Evolutionary conservation across 1,284 basidiomycete species (phyloP).

Genomic region (Cerioporus squamosus): DNA sequence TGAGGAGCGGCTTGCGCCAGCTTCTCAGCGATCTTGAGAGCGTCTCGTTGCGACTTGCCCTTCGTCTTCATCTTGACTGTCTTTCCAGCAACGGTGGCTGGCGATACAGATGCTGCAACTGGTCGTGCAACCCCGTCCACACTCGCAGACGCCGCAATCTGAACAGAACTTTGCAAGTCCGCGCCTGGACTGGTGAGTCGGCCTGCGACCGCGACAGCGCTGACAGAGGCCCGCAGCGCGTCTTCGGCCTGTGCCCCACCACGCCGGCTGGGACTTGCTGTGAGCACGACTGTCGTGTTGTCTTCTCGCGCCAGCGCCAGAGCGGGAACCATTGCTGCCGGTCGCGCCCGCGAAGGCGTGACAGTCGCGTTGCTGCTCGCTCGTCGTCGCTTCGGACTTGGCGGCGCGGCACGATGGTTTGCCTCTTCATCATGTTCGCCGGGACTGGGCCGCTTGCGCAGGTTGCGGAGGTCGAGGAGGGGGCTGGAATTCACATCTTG

Average conservation of each 20-base stretch:
- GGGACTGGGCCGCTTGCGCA: slow-evolving; percentile 11
- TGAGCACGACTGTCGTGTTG: too few species aligned
- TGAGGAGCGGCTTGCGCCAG: slow-evolving; percentile 36
- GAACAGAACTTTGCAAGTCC: too few species aligned
- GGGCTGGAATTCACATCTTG: background rate
- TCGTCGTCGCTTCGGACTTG: slow-evolving; percentile 7
- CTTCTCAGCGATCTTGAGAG: slow-evolving; percentile 30
- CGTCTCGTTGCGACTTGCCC: slow-evolving; percentile 19
- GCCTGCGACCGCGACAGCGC: too few species aligned
- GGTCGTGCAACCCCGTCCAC: background rate
- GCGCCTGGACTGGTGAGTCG: too few species aligned
- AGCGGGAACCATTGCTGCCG: too few species aligned
- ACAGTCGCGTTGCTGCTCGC: background rate
- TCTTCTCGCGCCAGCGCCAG: too few species aligned
- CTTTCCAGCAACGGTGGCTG: background rate
- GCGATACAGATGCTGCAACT: background rate
- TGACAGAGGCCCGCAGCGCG: too few species aligned
- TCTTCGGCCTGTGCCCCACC: too few species aligned
- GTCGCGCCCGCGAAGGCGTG: too few species aligned
- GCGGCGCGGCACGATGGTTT: background rate
- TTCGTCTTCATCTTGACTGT: background rate
- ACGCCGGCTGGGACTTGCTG: too few species aligned
- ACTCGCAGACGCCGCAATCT: too few species aligned
- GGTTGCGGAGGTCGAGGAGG: slow-evolving; percentile 13
- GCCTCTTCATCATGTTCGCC: background rate